A percentile compares a stretch with the other conserved stretches of the same genome.
Evolutionary conservation across 1,139 yeast species (phyloP).

Genomic region (Hansenula sp.): DNA sequence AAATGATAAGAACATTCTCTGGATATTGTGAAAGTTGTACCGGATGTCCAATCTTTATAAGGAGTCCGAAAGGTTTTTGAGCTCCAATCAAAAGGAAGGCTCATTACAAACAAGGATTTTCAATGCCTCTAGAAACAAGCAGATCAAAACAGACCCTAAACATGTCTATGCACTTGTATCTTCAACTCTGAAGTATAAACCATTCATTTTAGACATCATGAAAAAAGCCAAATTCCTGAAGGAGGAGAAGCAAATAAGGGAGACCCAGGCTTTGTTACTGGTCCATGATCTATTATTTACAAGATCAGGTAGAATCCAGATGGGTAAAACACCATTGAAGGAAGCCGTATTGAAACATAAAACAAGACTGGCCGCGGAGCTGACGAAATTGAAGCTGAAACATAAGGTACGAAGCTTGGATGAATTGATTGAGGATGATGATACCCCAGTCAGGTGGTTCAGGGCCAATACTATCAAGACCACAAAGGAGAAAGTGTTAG

Average conservation of each 20-base stretch:
- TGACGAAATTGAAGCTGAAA: conserved; percentile 71
- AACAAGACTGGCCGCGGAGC: conserved; percentile 78
- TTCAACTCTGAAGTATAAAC: conserved; percentile 70
- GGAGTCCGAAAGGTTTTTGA: conserved; percentile 22
- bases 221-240: conserved; percentile 57
- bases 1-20: too few relatives aligned
- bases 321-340: conserved; percentile 85
- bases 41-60: conserved; percentile 17
- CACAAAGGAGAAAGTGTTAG: conserved; percentile 33
- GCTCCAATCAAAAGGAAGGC: conserved; percentile 30
- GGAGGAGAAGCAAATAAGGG: conserved; percentile 39
- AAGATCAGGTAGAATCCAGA: conserved; percentile 76
- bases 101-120: conserved; percentile 70
- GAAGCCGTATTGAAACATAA: conserved; percentile 75
- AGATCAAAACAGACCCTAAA: conserved; percentile 61
- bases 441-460: conserved; percentile 88
- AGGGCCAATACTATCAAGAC: conserved; percentile 63
- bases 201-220: conserved; percentile 57
- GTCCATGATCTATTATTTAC: conserved; percentile 81
- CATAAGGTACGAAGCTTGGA: conserved; percentile 43
- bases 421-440: conserved; percentile 48
- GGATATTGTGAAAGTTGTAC: too few relatives aligned
- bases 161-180: conserved; percentile 82
- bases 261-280: conserved; percentile 52
- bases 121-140: conserved; percentile 42